Conservation (phyloP, 1,139 yeast species). For the Magnusiomyces sp. region DNA sequence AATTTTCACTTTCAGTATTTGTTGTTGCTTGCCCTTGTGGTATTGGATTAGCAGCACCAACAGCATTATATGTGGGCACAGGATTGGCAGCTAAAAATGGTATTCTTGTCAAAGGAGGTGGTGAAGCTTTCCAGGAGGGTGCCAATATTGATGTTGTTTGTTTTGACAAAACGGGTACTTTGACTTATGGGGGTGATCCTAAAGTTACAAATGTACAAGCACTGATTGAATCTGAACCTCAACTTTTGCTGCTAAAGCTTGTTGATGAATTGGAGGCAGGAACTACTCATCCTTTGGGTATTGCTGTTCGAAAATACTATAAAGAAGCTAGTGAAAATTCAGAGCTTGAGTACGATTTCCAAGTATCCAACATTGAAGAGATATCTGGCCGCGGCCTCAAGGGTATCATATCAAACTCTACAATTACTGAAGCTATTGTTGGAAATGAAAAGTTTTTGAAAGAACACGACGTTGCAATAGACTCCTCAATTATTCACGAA, state of each 20-base stretch:
- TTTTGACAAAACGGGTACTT: constrained; percentile 75
- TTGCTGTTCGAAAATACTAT: no score
- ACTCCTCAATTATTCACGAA: constrained; percentile 30
- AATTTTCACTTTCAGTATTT: constrained; percentile 70
- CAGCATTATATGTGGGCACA: constrained; percentile 85
- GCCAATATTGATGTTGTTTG: constrained; percentile 55
- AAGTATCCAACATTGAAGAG: constrained; percentile 43
- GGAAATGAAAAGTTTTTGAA: constrained; percentile 56
- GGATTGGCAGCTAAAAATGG: constrained; percentile 78
- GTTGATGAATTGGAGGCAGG: constrained; percentile 53
- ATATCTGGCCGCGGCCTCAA: constrained; percentile 52
- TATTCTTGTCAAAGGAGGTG: constrained; percentile 74
- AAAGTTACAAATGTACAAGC: constrained; percentile 44
- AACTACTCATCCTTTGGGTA: constrained; percentile 66
- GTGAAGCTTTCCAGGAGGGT: constrained; percentile 74
- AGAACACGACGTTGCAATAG: constrained; percentile 36
- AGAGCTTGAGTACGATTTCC: constrained; percentile 25
- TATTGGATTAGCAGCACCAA: constrained; percentile 83
- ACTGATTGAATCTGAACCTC: constrained; percentile 15
- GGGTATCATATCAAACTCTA: constrained; percentile 33
- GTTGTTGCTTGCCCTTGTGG: constrained; percentile 94
- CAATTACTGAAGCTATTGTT: constrained; percentile 37
- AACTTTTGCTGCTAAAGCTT: constrained; percentile 34
- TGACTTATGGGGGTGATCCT: constrained; percentile 58
- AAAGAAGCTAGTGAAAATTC: constrained; percentile 29